Percentiles rank a stretch among this genome's conserved stretches.
Evolutionary conservation across 2,329 filamentous ascomycete species (phyloP).

Genomic region (Talaromyces amestolkiae): DNA sequence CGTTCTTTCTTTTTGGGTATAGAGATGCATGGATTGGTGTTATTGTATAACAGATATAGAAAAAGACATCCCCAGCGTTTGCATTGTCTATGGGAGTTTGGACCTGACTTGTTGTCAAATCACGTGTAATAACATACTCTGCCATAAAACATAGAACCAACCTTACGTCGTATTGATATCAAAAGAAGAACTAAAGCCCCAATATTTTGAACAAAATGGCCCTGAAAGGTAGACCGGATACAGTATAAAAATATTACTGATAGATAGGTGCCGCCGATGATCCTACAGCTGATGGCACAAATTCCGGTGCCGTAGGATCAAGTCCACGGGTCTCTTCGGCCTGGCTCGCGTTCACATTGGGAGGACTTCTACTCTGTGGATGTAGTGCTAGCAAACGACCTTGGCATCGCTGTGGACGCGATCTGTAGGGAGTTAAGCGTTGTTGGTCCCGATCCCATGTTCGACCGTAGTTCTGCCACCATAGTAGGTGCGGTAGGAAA

Average conservation of each 20-base stretch:
- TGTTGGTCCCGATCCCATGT: not conserved
- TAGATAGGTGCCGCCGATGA: not conserved
- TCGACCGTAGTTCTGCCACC: not conserved
- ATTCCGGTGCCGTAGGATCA: not conserved
- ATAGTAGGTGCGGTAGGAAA: too few species aligned
- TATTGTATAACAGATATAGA: not conserved
- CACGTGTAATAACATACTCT: not conserved
- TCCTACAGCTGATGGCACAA: not conserved
- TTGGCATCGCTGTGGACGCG: not conserved
- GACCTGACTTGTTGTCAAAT: not conserved
- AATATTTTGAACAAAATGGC: not conserved
- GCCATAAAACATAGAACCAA: not conserved
- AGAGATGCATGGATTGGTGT: slow-evolving; percentile 1
- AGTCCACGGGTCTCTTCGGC: not conserved
- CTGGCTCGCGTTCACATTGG: not conserved
- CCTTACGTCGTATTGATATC: not conserved
- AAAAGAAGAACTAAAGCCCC: not conserved
- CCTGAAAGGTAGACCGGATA: not conserved
- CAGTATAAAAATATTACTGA: not conserved
- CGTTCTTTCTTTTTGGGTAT: not conserved
- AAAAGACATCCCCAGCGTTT: not conserved
- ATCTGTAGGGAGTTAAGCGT: not conserved
- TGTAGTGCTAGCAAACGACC: not conserved
- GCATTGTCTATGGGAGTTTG: not conserved
- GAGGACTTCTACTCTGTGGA: not conserved